phyloP scores from a whole-genome alignment of 805 yeast genomes.

The Teunomyces cretensis region DNA sequence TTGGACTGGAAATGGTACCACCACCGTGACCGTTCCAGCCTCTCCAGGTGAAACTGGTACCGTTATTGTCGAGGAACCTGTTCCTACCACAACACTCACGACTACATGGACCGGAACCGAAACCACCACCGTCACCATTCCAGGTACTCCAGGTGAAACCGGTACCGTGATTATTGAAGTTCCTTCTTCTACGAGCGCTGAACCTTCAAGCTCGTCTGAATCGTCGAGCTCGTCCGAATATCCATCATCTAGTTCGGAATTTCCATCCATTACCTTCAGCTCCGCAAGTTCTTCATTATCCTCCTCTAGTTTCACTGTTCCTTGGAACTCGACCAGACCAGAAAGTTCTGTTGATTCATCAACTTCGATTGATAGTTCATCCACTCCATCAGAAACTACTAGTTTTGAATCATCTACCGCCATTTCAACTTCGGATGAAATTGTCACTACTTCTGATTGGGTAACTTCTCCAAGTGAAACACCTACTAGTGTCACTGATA shows the following conservation, averaged over 20 bases:
- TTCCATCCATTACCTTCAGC: neutral
- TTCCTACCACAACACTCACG: slow-evolving; percentile 12
- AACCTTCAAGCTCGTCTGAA: neutral
- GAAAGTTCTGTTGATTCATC: neutral
- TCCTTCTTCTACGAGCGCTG: slow-evolving; percentile 11
- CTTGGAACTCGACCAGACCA: neutral
- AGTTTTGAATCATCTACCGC: neutral
- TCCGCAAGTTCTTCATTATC: neutral
- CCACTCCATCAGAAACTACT: neutral
- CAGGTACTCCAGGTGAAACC: slow-evolving; percentile 10
- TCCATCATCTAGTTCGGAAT: neutral
- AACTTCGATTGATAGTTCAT: neutral
- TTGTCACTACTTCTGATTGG: neutral
- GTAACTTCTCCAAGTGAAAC: neutral
- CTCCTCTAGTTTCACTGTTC: neutral
- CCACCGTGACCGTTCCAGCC: slow-evolving; percentile 7
- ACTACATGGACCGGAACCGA: slow-evolving; percentile 11
- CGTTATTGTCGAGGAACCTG: slow-evolving; percentile 13
- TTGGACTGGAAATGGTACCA: slow-evolving; percentile 12
- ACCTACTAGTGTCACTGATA: neutral
- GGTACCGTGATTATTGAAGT: slow-evolving; percentile 14
- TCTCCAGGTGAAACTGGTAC: slow-evolving; percentile 13
- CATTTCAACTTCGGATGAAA: neutral
- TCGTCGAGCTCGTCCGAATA: neutral
- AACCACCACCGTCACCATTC: slow-evolving; percentile 8